phyloP scores from a whole-genome alignment of 2,329 filamentous ascomycete species.

The Neonectria coccinea region DNA sequence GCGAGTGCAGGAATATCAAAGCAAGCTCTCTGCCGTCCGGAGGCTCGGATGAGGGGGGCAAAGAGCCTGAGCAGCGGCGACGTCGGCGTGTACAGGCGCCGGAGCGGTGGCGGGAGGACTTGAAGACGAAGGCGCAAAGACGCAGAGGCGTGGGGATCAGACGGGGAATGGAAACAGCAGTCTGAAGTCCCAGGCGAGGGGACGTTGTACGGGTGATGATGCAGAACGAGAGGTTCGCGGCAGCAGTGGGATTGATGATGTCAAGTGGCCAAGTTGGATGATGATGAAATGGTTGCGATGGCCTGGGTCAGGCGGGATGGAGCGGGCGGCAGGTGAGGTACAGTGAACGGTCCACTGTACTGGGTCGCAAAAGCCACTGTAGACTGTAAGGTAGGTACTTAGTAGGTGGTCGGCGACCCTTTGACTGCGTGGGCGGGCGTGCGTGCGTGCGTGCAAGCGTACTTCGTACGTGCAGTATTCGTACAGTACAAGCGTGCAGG shows the following conservation, averaged over 20 bases:
- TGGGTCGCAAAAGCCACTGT: conserved; percentile 13
- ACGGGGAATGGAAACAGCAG: conserved; percentile 25
- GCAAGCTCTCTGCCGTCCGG: conserved; percentile 43
- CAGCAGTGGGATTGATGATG: conserved; percentile 29
- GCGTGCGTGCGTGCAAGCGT: not conserved
- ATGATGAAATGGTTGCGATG: conserved; percentile 42
- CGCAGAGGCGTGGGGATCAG: conserved; percentile 16
- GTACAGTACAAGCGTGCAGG: not conserved
- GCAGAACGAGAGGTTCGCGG: not conserved
- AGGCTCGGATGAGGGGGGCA: conserved; percentile 41
- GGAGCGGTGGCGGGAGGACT: conserved; percentile 9
- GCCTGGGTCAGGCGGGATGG: conserved; percentile 38
- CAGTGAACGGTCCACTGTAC: conserved; percentile 24
- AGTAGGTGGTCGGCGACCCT: not conserved
- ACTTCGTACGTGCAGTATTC: no score
- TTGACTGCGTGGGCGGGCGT: not conserved
- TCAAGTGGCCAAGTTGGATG: conserved; percentile 39
- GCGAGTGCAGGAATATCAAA: conserved; percentile 36
- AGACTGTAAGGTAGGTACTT: not conserved
- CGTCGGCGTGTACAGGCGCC: conserved; percentile 32
- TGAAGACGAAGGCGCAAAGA: not conserved
- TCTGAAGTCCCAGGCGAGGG: not conserved
- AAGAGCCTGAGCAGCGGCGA: conserved; percentile 43
- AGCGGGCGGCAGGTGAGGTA: conserved; percentile 24
- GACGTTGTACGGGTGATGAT: not conserved